Conservation (phyloP, 2,329 filamentous ascomycete genomes). For the Alternaria ventricosa region DNA sequence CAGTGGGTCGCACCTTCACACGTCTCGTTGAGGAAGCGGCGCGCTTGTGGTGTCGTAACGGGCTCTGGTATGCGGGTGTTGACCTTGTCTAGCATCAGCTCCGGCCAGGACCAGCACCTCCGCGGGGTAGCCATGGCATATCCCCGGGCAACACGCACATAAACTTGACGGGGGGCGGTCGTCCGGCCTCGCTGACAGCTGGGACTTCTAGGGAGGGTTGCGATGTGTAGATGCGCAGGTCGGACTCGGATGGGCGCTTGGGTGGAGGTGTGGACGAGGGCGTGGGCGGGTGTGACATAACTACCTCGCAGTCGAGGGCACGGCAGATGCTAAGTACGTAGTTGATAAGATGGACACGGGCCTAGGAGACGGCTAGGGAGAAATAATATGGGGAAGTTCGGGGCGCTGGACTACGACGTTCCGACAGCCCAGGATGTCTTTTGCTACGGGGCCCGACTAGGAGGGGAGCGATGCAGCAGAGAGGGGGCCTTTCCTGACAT, state of each 20-base stretch:
- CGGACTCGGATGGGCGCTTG: conserved; percentile 26
- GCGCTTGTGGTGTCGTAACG: conserved; percentile 69
- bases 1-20: conserved; percentile 62
- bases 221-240: conserved; percentile 51
- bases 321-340: conserved; percentile 5
- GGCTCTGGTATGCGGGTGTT: conserved; percentile 65
- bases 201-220: conserved; percentile 58
- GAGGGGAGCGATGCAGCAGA: conserved; percentile 4
- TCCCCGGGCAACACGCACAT: conserved; percentile 49
- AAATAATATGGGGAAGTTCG: conserved; percentile 25
- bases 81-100: conserved; percentile 54
- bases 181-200: conserved; percentile 43
- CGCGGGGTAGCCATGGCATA: conserved; percentile 28
- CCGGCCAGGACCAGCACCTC: conserved; percentile 12
- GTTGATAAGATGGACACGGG: conserved; percentile 8
- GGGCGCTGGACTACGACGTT: conserved; percentile 5
- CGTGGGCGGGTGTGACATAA: conserved; percentile 25
- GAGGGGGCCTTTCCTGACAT: conserved; percentile 13
- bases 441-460: neutral
- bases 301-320: conserved; percentile 6
- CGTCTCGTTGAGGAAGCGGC: conserved; percentile 65
- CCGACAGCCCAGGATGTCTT: conserved; percentile 12
- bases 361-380: conserved; percentile 12
- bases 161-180: conserved; percentile 57
- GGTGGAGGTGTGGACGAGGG: conserved; percentile 20